Base-by-base conservation (phyloP, 129 eudicot species). In the Lonicera japonica region DNA sequence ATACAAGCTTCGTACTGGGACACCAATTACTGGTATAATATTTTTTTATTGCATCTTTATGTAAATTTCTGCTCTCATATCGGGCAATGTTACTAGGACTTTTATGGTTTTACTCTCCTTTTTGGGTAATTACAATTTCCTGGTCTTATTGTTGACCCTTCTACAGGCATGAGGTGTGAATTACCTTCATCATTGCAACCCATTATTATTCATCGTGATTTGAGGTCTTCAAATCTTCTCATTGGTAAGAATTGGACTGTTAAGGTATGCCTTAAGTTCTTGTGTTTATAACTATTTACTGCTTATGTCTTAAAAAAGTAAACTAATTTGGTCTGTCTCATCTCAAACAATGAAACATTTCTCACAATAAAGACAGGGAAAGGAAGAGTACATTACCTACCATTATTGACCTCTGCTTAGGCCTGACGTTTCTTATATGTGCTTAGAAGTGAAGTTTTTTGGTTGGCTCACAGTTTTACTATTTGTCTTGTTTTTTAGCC, bases 201-300 rank as follows among this genome's bases (percentile, higher is more conserved):
- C 98, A 15, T 96, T 56, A 87, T 92, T 38, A 73, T 92, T 53
- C 98, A 92, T 62, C 81, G 98, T 21, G 96, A 92, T 72, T 74
- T 92, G 64, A 92, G 87, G 86, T 82, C 98, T 51, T 92, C 98
- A 56, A 92, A 92, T 77, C 91, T 92, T 72, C 96, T 92, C 52
- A 96, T 92, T 48, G 98, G 87, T 71, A 92, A 75, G 86, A 87
- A 83, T 66, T 92, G 96, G 98, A 87, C 79, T 36, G 96, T 88
- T 45, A 92, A 92, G 96, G 99, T 92, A 52, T 48, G 73, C 56
- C 63, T 55, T 47, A 29, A 17, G 38, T 13, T 12, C 25, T 4
- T 60, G n/a, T 61, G 29, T 17, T 5, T 12, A n/a, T n/a, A n/a
- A n/a, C n/a, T n/a, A 48, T 48, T 72, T 29, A 17, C 59, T 71